phyloP scores from a whole-genome alignment of 768 basidiomycete species.

The Boletus eberwhitei region DNA sequence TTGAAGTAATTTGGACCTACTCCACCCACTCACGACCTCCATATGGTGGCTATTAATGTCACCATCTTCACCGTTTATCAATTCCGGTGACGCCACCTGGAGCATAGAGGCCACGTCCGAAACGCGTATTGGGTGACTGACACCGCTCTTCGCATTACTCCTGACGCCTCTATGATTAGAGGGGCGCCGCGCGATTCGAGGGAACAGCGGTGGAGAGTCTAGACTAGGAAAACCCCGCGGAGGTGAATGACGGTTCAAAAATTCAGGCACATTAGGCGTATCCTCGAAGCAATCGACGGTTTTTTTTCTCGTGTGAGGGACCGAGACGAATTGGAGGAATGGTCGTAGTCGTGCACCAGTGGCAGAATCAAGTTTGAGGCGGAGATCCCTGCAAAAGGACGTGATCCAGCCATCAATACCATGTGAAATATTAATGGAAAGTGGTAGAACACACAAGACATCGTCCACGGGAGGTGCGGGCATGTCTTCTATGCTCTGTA shows the following conservation, averaged over 20 bases:
- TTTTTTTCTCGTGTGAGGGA: conserved; percentile 15
- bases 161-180: background rate
- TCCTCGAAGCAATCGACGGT: conserved; percentile 6
- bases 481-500: conserved; percentile 33
- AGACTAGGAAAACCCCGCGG: conserved; percentile 21
- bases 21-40: conserved; percentile 61
- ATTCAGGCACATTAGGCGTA: conserved; percentile 23
- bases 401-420: background rate
- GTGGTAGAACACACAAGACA: conserved; percentile 37
- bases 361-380: conserved; percentile 27
- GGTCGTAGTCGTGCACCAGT: conserved; percentile 22
- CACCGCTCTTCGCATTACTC: background rate
- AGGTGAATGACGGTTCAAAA: conserved; percentile 32
- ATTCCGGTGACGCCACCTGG: conserved; percentile 18
- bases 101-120: conserved; percentile 30
- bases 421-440: background rate
- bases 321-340: conserved; percentile 28
- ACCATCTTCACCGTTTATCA: conserved; percentile 39
- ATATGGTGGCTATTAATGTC: conserved; percentile 51
- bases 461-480: conserved; percentile 32
- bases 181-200: conserved; percentile 24
- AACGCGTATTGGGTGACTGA: conserved; percentile 14
- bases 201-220: conserved; percentile 46
- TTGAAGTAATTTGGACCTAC: conserved; percentile 37
- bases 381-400: conserved; percentile 29